These are phyloP conservation scores for Pestalotiopsis sp. DNA, from an alignment of 2,329 filamentous ascomycete species.

Conservation along the genomic window DNA sequence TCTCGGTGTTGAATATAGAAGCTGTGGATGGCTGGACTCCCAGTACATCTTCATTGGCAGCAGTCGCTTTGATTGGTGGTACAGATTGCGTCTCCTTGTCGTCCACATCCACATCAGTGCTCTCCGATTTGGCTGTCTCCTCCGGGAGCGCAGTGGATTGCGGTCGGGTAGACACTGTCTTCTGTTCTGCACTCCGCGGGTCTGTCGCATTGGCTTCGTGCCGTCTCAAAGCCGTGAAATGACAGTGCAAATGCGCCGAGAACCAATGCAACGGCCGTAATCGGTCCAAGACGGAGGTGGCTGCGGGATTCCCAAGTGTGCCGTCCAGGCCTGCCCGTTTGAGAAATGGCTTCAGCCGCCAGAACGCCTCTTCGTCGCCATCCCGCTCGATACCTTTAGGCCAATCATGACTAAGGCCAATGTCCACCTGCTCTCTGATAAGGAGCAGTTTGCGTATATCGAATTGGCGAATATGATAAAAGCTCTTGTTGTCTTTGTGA, in stretches of 20 bases:
- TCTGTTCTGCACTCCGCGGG: neutral
- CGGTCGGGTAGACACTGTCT: slow-evolving; percentile 10
- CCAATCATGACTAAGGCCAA: slow-evolving; percentile 96
- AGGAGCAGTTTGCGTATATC: slow-evolving; percentile 87
- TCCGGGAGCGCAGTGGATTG: slow-evolving; percentile 23
- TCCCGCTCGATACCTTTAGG: slow-evolving; percentile 79
- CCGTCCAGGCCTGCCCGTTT: slow-evolving; percentile 74
- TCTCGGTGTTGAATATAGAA: slow-evolving; percentile 78
- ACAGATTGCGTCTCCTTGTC: slow-evolving; percentile 37
- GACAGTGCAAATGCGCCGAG: slow-evolving; percentile 88
- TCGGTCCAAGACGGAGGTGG: slow-evolving; percentile 77
- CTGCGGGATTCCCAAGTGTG: slow-evolving; percentile 77
- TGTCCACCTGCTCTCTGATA: slow-evolving; percentile 80
- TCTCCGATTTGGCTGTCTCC: slow-evolving; percentile 52
- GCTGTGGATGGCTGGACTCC: slow-evolving; percentile 71
- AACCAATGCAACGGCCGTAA: slow-evolving; percentile 89
- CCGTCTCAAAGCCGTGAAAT: slow-evolving; percentile 71
- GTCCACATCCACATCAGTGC: slow-evolving; percentile 70
- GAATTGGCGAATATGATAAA: slow-evolving; percentile 88
- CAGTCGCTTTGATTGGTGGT: slow-evolving; percentile 4
- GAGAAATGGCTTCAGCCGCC: slow-evolving; percentile 74
- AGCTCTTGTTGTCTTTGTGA: slow-evolving; percentile 72
- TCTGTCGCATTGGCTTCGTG: slow-evolving; percentile 35
- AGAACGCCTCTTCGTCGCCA: slow-evolving; percentile 71
- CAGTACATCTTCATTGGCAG: slow-evolving; percentile 47